Evolutionary conservation across 345 rosid genomes (phyloP), one percentile per base, ranked within the genome.

Genomic region (Gynandropsis gynandra): DNA sequence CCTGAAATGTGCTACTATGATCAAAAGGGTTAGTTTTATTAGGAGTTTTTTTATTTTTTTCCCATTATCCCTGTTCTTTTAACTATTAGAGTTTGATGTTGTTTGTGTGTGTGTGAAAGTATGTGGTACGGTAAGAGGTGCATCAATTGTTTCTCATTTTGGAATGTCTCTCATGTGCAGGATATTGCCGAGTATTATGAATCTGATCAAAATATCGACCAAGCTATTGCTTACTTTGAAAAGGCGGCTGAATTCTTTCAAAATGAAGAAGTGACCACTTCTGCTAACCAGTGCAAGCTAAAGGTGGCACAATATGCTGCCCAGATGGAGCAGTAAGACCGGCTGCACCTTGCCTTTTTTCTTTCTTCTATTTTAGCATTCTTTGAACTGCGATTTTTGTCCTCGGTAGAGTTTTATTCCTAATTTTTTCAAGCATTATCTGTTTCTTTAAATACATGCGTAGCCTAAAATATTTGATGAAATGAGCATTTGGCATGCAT

Each of bases 231-330:
- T 21, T 80, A 72, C 68, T 88, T 68, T 68, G 95, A 88, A 62
- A 79, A 61, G 64, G 86, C 97, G 31, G 89, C 92, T 62, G 97
- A 88, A 33, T 78, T 81, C 42, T 82, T 78, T 63, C 83, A 80
- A 65, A 75, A 72, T 68, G 90, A 88, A 76, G 96, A 92, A 58
- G 86, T 79, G 49, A 79, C 84, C 34, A 79, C 95, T 64, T 72
- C 97, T 72, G 98, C 98, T 60, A 92, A 92, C 67, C 98, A 92
- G 64, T 87, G 98, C 85, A 92, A 72, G 73, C 95, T 76, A 62
- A 92, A 92, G 77, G 97, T 92, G 61, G 97, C 98, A 15, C 93
- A 87, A 63, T 92, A 72, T 71, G 85, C 96, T 63, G 92, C 93
- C 57, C 89, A 87, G 67, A 61, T 87, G 61, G 93, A 80, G 68